Conservation (phyloP, 2,329 filamentous ascomycete species). For the Simplicillium aogashimaense region DNA sequence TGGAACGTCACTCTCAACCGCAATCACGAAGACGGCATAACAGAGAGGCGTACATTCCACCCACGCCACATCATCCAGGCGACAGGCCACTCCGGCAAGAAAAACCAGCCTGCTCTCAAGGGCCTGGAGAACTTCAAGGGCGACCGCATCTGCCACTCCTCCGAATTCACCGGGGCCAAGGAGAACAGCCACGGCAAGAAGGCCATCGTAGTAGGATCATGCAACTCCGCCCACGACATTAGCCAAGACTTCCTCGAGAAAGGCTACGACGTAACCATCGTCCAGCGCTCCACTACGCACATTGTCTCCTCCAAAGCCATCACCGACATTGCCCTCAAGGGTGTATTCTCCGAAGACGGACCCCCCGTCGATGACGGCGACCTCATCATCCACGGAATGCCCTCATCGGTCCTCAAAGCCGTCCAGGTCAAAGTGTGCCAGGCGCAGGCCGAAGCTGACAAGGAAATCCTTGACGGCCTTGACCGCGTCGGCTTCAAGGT, state of each 20-base stretch:
- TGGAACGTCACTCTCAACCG: slow-evolving; percentile 47
- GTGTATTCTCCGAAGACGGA: slow-evolving; percentile 37
- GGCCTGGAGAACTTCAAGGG: slow-evolving; percentile 50
- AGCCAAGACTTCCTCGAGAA: slow-evolving; percentile 58
- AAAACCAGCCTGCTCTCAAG: slow-evolving; percentile 46
- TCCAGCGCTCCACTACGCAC: slow-evolving; percentile 57
- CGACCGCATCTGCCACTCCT: slow-evolving; percentile 50
- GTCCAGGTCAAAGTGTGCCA: slow-evolving; percentile 36
- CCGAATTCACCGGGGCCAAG: slow-evolving; percentile 44
- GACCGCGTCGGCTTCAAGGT: slow-evolving; percentile 46
- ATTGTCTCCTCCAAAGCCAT: slow-evolving; percentile 49
- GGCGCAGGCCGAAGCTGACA: slow-evolving; percentile 24
- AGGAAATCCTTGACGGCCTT: slow-evolving; percentile 31
- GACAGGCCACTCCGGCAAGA: slow-evolving; percentile 60
- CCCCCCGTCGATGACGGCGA: slow-evolving; percentile 60
- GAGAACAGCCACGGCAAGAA: slow-evolving; percentile 41
- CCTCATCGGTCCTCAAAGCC: slow-evolving; percentile 50
- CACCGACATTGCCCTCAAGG: slow-evolving; percentile 40
- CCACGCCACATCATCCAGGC: slow-evolving; percentile 57
- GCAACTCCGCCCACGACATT: slow-evolving; percentile 62
- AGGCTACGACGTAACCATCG: slow-evolving; percentile 58
- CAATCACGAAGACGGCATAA: slow-evolving; percentile 34
- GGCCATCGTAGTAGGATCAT: slow-evolving; percentile 56
- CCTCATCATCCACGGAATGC: slow-evolving; percentile 45
- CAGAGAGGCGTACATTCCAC: slow-evolving; percentile 43